These are phyloP conservation scores for Chiua virens DNA, from an alignment of 768 basidiomycete genomes.

Conservation along the genomic window DNA sequence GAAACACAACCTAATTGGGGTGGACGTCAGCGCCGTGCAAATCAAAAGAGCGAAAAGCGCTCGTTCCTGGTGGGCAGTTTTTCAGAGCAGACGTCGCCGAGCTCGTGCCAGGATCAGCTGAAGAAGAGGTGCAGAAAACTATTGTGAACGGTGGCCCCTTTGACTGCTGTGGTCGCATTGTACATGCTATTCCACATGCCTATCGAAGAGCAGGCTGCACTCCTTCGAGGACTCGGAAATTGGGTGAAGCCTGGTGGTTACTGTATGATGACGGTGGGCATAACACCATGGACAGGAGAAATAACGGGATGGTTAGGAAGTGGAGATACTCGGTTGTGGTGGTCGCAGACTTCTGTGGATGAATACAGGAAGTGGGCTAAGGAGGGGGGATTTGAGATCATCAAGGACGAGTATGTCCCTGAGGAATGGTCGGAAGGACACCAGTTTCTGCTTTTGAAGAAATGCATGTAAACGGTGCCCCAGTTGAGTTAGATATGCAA, in stretches of 20 bases:
- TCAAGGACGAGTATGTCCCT: constrained; percentile 7
- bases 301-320: neutral
- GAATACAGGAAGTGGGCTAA: constrained; percentile 8
- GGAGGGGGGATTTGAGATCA: constrained; percentile 7
- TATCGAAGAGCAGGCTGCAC: constrained; percentile 6
- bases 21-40: constrained; percentile 6
- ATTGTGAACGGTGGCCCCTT: neutral
- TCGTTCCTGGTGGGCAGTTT: constrained; percentile 3
- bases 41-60: constrained; percentile 7
- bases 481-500: neutral
- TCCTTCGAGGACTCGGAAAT: constrained; percentile 18
- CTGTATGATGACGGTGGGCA: constrained; percentile 9
- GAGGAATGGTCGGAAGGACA: constrained; percentile 6
- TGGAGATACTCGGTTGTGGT: constrained; percentile 2
- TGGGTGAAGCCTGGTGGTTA: constrained; percentile 7
- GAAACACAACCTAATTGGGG: constrained; percentile 5
- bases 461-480: constrained; percentile 9
- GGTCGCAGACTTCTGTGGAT: constrained; percentile 7
- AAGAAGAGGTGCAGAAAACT: neutral
- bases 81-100: constrained; percentile 7
- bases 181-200: constrained; percentile 8
- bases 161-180: constrained; percentile 2
- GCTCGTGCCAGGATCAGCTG: neutral
- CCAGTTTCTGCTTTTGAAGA: constrained; percentile 7
- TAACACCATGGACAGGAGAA: constrained; percentile 1